A percentile compares a stretch with the other conserved stretches of the same genome.
Evolutionary conservation across 2,329 filamentous ascomycete genomes (phyloP).

Genomic region (Aspergillus nomiae): DNA sequence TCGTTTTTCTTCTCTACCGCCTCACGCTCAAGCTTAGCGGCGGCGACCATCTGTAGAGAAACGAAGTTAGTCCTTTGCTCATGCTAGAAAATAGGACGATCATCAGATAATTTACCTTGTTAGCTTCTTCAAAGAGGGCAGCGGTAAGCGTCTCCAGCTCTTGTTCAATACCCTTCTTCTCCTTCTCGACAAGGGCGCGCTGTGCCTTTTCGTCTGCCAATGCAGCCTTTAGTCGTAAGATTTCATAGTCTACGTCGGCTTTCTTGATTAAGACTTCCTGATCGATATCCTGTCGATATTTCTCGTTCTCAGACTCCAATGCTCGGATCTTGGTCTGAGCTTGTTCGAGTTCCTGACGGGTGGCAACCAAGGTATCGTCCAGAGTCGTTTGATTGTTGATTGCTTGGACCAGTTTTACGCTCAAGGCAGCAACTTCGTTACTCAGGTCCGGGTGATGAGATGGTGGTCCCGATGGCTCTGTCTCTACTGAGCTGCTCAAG

Average conservation of each 20-base stretch:
- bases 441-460: slow-evolving; percentile 62
- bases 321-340: slow-evolving; percentile 67
- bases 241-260: slow-evolving; percentile 73
- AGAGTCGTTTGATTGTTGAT: slow-evolving; percentile 95
- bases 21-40: slow-evolving; percentile 82
- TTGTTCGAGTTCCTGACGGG: slow-evolving; percentile 78
- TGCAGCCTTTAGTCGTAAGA: slow-evolving; percentile 58
- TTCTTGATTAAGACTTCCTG: slow-evolving; percentile 76
- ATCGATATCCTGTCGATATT: slow-evolving; percentile 69
- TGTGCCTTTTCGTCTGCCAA: slow-evolving; percentile 67
- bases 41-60: slow-evolving; percentile 75
- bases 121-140: slow-evolving; percentile 96
- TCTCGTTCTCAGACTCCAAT: slow-evolving; percentile 69
- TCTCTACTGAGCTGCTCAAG: slow-evolving; percentile 37
- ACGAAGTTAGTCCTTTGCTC: not conserved
- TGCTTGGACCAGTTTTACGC: slow-evolving; percentile 93
- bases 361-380: slow-evolving; percentile 82
- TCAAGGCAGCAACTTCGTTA: slow-evolving; percentile 82
- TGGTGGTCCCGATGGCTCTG: slow-evolving; percentile 35
- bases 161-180: slow-evolving; percentile 86
- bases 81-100: too few relatives aligned
- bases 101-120: slow-evolving; percentile 60
- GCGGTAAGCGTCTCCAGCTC: slow-evolving; percentile 89
- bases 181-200: slow-evolving; percentile 68
- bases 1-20: slow-evolving; percentile 81